Conservation (phyloP, 2,329 filamentous ascomycete species). For the Pestalotiopsis sp. region DNA sequence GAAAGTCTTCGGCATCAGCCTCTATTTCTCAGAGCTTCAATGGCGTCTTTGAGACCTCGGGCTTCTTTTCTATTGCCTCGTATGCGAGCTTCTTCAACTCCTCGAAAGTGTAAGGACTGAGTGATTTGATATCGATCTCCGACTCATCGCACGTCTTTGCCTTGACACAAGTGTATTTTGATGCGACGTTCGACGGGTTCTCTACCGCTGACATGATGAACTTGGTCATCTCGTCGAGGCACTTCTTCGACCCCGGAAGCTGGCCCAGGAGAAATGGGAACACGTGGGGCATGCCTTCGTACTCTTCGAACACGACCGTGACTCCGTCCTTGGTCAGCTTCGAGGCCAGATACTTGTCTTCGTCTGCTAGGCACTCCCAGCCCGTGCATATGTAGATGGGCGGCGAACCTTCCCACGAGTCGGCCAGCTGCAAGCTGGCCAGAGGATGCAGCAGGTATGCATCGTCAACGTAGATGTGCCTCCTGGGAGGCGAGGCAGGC, state of each 20-base stretch:
- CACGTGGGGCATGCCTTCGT: slow-evolving; percentile 79
- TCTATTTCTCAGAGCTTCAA: slow-evolving; percentile 19
- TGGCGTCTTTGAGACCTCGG: slow-evolving; percentile 18
- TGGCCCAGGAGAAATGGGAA: slow-evolving; percentile 62
- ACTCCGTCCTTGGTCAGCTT: slow-evolving; percentile 61
- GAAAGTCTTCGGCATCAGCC: neutral
- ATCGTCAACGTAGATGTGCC: slow-evolving; percentile 57
- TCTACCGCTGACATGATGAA: slow-evolving; percentile 54
- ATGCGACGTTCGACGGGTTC: slow-evolving; percentile 33
- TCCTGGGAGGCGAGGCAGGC: slow-evolving; percentile 58
- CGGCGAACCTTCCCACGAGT: slow-evolving; percentile 62
- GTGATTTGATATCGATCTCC: slow-evolving; percentile 41
- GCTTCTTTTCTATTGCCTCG: slow-evolving; percentile 26
- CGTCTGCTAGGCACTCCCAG: slow-evolving; percentile 73
- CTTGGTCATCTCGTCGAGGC: slow-evolving; percentile 55
- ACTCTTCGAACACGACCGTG: slow-evolving; percentile 68
- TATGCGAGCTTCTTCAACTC: slow-evolving; percentile 44
- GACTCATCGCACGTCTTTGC: slow-evolving; percentile 55
- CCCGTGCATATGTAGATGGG: slow-evolving; percentile 72
- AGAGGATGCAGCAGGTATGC: slow-evolving; percentile 66
- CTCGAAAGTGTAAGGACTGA: slow-evolving; percentile 47
- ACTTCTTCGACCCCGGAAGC: slow-evolving; percentile 48
- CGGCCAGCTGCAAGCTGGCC: slow-evolving; percentile 61
- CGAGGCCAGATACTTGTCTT: slow-evolving; percentile 62
- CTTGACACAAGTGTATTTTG: slow-evolving; percentile 47